These are phyloP conservation scores for Mortierella claussenii DNA, from an alignment of 192 early-diverging fungal species.

Conservation along the genomic window DNA sequence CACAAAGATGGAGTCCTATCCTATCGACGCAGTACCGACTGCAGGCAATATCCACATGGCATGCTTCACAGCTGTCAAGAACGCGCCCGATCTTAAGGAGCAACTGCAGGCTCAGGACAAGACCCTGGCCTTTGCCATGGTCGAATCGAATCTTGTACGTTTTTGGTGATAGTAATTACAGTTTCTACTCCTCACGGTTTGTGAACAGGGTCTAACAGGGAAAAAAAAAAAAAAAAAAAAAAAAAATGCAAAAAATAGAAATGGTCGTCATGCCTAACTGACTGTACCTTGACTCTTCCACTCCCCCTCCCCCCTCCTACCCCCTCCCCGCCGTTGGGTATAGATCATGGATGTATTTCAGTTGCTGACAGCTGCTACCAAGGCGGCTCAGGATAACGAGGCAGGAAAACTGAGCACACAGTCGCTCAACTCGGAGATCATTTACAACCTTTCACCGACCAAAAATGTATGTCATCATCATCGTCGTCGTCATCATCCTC, in stretches of 20 bases:
- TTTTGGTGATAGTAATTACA: background rate
- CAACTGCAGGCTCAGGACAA: conserved; percentile 42
- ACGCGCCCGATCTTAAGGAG: conserved; percentile 44
- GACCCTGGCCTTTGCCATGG: conserved; percentile 35
- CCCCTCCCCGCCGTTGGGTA: background rate
- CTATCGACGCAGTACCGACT: conserved; percentile 24
- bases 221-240: too few species aligned
- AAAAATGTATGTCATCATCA: conserved; percentile 57
- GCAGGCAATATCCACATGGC: conserved; percentile 46
- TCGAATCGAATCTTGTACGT: conserved; percentile 36
- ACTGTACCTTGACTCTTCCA: background rate
- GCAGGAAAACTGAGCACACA: conserved; percentile 63
- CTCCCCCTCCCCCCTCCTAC: background rate
- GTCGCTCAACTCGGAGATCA: conserved; percentile 66
- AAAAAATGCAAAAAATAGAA: background rate
- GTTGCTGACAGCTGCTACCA: conserved; percentile 59
- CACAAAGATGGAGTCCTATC: conserved; percentile 42
- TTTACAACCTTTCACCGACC: conserved; percentile 65
- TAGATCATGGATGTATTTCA: conserved; percentile 66
- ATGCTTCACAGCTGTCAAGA: conserved; percentile 42
- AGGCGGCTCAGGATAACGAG: conserved; percentile 59
- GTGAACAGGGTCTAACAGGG: too few species aligned
- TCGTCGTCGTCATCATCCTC: background rate
- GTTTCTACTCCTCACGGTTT: too few species aligned
- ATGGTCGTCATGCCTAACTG: too few species aligned